Percentiles rank a stretch among this genome's conserved stretches.
Evolutionary conservation across 208 protist species (phyloP).

Genomic region (Leishmania tarentolae): DNA sequence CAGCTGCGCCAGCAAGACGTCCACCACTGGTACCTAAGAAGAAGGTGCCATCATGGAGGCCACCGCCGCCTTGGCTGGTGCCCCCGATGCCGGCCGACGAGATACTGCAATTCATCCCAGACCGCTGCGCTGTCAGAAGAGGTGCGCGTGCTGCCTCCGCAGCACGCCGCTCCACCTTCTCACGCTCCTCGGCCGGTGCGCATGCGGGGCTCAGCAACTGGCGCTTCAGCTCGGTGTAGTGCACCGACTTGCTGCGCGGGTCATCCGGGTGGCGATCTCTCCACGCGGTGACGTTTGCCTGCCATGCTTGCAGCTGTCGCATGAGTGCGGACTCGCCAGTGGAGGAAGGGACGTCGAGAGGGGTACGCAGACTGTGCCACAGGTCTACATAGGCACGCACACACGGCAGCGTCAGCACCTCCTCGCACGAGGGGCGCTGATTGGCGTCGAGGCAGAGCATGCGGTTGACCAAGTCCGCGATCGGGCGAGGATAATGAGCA

Average conservation of each 20-base stretch:
- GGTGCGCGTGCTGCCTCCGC: constrained; percentile 19
- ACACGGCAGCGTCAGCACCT: constrained; percentile 59
- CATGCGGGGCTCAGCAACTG: constrained; percentile 30
- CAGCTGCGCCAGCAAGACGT: constrained; percentile 2
- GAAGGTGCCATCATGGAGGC: constrained; percentile 24
- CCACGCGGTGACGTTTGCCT: constrained; percentile 10
- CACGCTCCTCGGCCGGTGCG: constrained; percentile 53
- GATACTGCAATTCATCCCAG: constrained; percentile 7
- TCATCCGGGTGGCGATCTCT: constrained; percentile 19
- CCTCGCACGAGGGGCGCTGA: constrained; percentile 64
- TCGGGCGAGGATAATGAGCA: constrained; percentile 56
- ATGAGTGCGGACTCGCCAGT: constrained; percentile 35
- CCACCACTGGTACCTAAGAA: constrained; percentile 28
- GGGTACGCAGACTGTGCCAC: constrained; percentile 34
- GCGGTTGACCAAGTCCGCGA: constrained; percentile 58
- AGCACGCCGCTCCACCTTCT: constrained; percentile 22
- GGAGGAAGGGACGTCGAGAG: constrained; percentile 28
- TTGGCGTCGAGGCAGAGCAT: constrained; percentile 63
- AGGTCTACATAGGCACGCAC: constrained; percentile 56
- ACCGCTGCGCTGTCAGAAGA: constrained; percentile 16
- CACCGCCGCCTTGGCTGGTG: constrained; percentile 2
- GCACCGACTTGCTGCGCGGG: constrained; percentile 13
- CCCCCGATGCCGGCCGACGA: constrained; percentile 12
- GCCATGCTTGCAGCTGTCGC: constrained; percentile 40
- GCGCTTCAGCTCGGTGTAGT: constrained; percentile 34